phyloP scores from a whole-genome alignment of 2,329 filamentous ascomycete genomes.

The Fusarium guadeloupense region DNA sequence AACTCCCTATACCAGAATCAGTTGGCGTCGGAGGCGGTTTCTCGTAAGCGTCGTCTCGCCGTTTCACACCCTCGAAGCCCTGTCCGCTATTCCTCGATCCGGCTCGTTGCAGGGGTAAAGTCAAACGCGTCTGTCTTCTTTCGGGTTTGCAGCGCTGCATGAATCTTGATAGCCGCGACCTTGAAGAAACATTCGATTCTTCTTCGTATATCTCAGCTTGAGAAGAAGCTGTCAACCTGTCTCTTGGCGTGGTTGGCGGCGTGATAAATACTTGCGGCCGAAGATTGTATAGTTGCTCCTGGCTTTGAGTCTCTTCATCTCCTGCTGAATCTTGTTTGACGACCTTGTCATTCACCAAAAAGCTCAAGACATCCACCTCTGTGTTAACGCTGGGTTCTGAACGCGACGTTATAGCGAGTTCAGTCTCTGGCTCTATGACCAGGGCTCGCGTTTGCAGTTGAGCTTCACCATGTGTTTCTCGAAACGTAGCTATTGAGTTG shows the following conservation, averaged over 20 bases:
- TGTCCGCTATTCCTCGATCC: not conserved
- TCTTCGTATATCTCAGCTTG: not conserved
- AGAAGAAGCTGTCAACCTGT: not conserved
- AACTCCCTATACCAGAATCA: constrained; percentile 24
- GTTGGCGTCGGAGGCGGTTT: constrained; percentile 3
- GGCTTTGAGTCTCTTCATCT: too few species aligned
- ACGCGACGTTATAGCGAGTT: accelerated
- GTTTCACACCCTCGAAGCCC: not conserved
- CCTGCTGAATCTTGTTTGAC: too few species aligned
- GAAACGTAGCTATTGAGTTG: constrained; percentile 8
- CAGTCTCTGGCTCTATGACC: not conserved
- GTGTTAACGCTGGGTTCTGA: not conserved
- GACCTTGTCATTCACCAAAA: too few species aligned
- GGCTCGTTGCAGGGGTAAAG: accelerated
- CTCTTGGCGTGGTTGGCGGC: not conserved
- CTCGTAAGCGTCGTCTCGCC: not conserved
- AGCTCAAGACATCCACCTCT: not conserved
- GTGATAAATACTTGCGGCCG: constrained; percentile 1
- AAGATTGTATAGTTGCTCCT: too few species aligned
- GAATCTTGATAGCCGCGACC: constrained; percentile 1
- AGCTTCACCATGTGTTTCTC: not conserved
- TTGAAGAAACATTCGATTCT: constrained; percentile 6
- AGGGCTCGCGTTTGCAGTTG: not conserved
- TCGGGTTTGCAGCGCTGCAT: not conserved
- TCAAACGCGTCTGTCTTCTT: not conserved